phyloP scores from a whole-genome alignment of 306 rosid species.

The Sicyos baderoa region DNA sequence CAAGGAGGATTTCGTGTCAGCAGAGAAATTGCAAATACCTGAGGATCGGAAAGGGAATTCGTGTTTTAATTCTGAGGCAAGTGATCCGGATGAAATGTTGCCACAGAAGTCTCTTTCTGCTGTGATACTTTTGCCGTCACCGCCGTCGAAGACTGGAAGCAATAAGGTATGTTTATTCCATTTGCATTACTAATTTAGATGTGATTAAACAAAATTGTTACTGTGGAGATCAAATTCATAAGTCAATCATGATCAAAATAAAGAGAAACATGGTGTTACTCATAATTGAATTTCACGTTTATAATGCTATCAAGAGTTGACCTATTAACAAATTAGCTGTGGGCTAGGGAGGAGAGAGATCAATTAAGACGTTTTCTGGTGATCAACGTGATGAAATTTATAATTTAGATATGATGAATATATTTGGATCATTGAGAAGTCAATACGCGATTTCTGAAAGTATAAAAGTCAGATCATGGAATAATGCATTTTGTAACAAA shows the following conservation, averaged over 20 bases:
- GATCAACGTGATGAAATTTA: not conserved
- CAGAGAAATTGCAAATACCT: conserved; percentile 33
- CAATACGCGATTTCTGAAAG: not conserved
- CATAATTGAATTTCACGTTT: not conserved
- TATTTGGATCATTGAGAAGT: not conserved
- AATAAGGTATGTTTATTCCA: conserved; percentile 23
- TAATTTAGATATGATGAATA: conserved; percentile 1
- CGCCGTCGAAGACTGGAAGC: conserved; percentile 23
- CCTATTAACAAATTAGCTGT: not conserved
- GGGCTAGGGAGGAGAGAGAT: not conserved
- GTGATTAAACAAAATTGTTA: not conserved
- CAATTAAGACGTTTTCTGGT: not conserved
- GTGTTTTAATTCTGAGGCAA: conserved; percentile 11
- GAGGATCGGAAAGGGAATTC: conserved; percentile 14
- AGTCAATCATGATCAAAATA: not conserved
- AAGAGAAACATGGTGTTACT: not conserved
- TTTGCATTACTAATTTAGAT: not conserved
- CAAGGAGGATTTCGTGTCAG: conserved; percentile 34
- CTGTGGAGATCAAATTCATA: not conserved
- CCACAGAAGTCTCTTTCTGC: not conserved
- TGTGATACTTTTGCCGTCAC: no score
- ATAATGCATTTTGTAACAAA: not conserved
- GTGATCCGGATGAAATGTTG: conserved; percentile 12
- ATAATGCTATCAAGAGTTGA: not conserved
- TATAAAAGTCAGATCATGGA: not conserved